Evolutionary conservation across 2,329 filamentous ascomycete genomes (phyloP), one percentile per base, ranked within the genome.

Genomic region (Beauveria asiatica): DNA sequence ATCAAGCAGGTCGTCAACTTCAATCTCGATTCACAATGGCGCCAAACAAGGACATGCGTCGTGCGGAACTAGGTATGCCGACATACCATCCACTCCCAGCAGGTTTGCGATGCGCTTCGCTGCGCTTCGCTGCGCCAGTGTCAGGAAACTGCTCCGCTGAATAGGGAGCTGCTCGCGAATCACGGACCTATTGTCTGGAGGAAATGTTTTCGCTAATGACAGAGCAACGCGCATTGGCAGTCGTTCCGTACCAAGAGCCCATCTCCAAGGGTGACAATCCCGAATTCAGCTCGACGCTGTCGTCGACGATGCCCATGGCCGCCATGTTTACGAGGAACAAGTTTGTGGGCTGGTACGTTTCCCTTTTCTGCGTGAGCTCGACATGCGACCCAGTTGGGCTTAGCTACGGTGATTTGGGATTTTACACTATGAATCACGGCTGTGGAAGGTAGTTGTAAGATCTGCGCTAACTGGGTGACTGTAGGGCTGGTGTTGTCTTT

Each of bases 321-420:
- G 92, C 92, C 64, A 95, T 96, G 82, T 94, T 96, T 72, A 94
- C 89, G 67, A 83, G 92, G 66, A 96, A 96, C 77, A 89, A 90
- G 82, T 94, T 83, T 69, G 76, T 87, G 61, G 84, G 84, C 70
- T 87, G 84, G 83, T 84, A 74, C 62, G 78, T 71, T 51, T 27
- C 25, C 46, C 23, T 27, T 10, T 9, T n/a, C 23, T 10, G 13
- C 33, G 33, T 37, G 11, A 37, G 13, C 33, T 16, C 33, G 33
- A 37, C 33, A 37, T 37, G 11, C 33, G 33, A 37, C 33, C 33
- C 13, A 6, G 33, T 5, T 16, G 11, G 33, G 11, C 5, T 37
- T 37, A 5, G 11, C 13, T 37, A 16, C 33, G 33, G 3, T 30
- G 4, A 37, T 37, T 16, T 13, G 10, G 30, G 30, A 4, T 33